Base-by-base conservation (phyloP, 1,284 basidiomycete species). In the Mrakiaceae sp. region DNA sequence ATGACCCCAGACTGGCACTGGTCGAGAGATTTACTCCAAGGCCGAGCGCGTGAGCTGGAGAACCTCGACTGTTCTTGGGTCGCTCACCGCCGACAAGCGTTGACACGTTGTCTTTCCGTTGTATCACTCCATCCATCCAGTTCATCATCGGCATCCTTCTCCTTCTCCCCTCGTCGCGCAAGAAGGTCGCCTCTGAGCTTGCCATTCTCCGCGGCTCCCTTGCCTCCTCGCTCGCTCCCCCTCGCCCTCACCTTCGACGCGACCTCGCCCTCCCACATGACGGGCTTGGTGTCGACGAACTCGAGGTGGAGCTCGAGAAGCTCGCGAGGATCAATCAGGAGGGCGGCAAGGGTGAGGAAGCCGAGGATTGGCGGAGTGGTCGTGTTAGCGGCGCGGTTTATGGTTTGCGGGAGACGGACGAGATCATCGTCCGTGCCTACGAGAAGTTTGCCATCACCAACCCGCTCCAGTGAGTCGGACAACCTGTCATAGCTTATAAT, bases 311-410 rank as follows among this genome's bases (percentile, higher is more conserved):
- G 72, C 80, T 97, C 51, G 80, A 71, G 2, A 74, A 75, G 9
- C 63, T 62, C 5, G 49, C 47, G 12, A 62, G 66, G 12, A 66
- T 67, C 9, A 72, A 72, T 86, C 42, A 86, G 82, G 0, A 81
- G 81, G 70, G 86, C 80, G 11, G 79, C 79, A 9, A 78, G 79
- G 72, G 90, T 91, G 86, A 80, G 82, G 39, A 83, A 80, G 71
- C 86, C 93, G 84, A 87, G 75, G 79, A 83, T 67, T 97, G 84
- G 86, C 83, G 79, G 64, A 75, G 82, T 7, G 92, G 93, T 8
- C 86, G 88, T 72, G 79, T 95, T 5, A 89, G 87, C 53, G 91
- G 91, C 5, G 88, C 90, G 9, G 88, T 95, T 4, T 94, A 94
- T 73, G 92, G 92, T 11, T 90, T 89, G 5, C 83, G 87, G 10